Percentiles rank a stretch among this genome's conserved stretches.
These are phyloP conservation scores for Myxozyma neglecta DNA, from an alignment of 805 yeast species.

Conservation along the genomic window DNA sequence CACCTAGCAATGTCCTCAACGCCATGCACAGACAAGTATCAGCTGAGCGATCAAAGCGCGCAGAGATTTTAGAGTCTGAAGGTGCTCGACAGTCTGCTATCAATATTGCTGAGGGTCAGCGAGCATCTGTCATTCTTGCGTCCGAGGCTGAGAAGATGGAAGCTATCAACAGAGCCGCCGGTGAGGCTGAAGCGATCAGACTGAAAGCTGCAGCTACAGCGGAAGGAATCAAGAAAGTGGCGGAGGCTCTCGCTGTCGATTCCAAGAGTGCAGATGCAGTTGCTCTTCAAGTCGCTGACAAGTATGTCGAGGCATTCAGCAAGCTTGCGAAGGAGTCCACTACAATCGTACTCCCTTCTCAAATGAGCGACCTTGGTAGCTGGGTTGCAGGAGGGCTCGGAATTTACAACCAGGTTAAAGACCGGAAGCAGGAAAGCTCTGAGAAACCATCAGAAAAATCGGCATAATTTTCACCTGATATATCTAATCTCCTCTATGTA, in stretches of 20 bases:
- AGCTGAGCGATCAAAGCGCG: slow-evolving; percentile 83
- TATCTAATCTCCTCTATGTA: neutral
- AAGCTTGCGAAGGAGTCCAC: slow-evolving; percentile 80
- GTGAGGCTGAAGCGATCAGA: slow-evolving; percentile 69
- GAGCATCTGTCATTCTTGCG: slow-evolving; percentile 66
- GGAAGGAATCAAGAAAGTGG: slow-evolving; percentile 61
- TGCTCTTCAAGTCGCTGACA: slow-evolving; percentile 75
- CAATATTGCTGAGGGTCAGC: slow-evolving; percentile 82
- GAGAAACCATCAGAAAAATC: neutral
- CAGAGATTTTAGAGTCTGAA: slow-evolving; percentile 83
- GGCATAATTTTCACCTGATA: neutral
- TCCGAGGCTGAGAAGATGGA: slow-evolving; percentile 69
- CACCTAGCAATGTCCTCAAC: slow-evolving; percentile 78
- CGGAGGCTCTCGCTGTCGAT: slow-evolving; percentile 61
- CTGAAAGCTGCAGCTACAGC: slow-evolving; percentile 73
- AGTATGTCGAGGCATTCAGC: slow-evolving; percentile 77
- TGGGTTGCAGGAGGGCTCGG: slow-evolving; percentile 77
- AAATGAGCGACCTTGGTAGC: slow-evolving; percentile 69
- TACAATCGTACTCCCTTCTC: slow-evolving; percentile 75
- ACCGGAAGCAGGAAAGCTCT: neutral
- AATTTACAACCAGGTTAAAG: slow-evolving; percentile 56
- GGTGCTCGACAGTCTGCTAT: slow-evolving; percentile 78
- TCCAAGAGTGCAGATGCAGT: slow-evolving; percentile 78
- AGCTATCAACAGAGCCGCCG: slow-evolving; percentile 65
- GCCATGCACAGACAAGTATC: slow-evolving; percentile 91